Evolutionary conservation across 192 early-diverging fungal genomes (phyloP).

Genomic region (Dissophora globulifera): DNA sequence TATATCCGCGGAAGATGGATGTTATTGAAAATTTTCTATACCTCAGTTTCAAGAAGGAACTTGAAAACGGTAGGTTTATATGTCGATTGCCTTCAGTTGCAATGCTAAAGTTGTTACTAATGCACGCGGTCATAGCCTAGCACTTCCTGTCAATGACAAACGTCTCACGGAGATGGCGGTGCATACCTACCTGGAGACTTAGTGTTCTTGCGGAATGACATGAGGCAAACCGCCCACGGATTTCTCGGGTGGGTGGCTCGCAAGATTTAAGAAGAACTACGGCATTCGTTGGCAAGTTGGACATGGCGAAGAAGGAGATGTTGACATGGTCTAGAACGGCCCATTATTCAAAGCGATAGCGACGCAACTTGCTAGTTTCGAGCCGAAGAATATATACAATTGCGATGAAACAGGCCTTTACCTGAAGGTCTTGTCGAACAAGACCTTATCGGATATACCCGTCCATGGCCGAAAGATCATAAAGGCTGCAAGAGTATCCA

Average conservation of each 20-base stretch:
- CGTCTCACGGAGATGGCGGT: not conserved
- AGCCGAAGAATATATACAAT: constrained; percentile 6
- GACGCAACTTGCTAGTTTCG: not conserved
- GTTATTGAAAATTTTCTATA: not conserved
- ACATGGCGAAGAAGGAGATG: constrained; percentile 4
- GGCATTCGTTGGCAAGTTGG: not conserved
- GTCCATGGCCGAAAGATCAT: constrained; percentile 5
- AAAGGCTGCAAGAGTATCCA: not conserved
- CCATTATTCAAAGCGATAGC: not conserved
- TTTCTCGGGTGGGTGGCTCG: not conserved
- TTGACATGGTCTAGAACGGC: not conserved
- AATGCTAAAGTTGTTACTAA: not conserved
- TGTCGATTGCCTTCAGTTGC: not conserved
- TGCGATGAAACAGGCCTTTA: constrained; percentile 20
- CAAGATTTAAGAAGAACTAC: not conserved
- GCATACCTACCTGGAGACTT: not conserved
- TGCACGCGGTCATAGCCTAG: not conserved
- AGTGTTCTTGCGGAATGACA: not conserved
- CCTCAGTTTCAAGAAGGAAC: not conserved
- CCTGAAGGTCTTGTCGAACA: constrained; percentile 5
- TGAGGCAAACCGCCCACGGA: not conserved
- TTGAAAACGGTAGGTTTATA: not conserved
- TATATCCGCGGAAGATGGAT: constrained; percentile 4
- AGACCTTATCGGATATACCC: not conserved
- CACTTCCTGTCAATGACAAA: not conserved